Evolutionary conservation across 495 filamentous ascomycete species (phyloP).

Genomic region (Penicillium canescens): DNA sequence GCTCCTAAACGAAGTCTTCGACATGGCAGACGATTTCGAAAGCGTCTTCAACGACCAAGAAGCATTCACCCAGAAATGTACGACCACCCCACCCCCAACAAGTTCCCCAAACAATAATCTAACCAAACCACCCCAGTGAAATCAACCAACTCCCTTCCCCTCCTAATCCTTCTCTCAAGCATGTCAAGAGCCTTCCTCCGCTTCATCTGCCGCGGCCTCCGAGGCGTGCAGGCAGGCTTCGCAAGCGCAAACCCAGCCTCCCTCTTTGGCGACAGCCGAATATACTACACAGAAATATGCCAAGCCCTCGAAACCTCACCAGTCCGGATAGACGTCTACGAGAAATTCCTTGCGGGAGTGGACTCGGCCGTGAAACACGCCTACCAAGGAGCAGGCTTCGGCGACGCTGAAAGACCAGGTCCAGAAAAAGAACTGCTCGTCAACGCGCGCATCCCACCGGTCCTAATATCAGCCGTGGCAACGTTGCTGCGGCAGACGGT

Average conservation of each 20-base stretch:
- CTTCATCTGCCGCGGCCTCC: conserved; percentile 65
- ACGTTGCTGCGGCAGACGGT: conserved; percentile 45
- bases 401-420: conserved; percentile 45
- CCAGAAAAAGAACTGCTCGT: conserved; percentile 51
- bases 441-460: conserved; percentile 44
- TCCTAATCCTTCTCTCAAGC: conserved; percentile 71
- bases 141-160: conserved; percentile 53
- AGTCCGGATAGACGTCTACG: conserved; percentile 47
- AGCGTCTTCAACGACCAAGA: conserved; percentile 39
- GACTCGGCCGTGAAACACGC: conserved; percentile 47
- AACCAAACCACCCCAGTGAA: conserved; percentile 37
- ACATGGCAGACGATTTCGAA: conserved; percentile 57
- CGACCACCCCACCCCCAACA: conserved; percentile 14
- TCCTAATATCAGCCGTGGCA: conserved; percentile 42
- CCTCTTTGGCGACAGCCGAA: conserved; percentile 35
- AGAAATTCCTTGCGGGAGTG: conserved; percentile 48
- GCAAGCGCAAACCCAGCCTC: conserved; percentile 24
- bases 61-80: conserved; percentile 46
- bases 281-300: conserved; percentile 44
- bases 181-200: conserved; percentile 71
- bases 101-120: conserved; percentile 1
- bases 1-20: conserved; percentile 66
- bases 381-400: conserved; percentile 47
- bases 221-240: conserved; percentile 40
- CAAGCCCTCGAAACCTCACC: conserved; percentile 42